Percentiles rank a stretch among this genome's conserved stretches.
Evolutionary conservation across 2,329 filamentous ascomycete genomes (phyloP).

Genomic region (Triangularia verruculosa): DNA sequence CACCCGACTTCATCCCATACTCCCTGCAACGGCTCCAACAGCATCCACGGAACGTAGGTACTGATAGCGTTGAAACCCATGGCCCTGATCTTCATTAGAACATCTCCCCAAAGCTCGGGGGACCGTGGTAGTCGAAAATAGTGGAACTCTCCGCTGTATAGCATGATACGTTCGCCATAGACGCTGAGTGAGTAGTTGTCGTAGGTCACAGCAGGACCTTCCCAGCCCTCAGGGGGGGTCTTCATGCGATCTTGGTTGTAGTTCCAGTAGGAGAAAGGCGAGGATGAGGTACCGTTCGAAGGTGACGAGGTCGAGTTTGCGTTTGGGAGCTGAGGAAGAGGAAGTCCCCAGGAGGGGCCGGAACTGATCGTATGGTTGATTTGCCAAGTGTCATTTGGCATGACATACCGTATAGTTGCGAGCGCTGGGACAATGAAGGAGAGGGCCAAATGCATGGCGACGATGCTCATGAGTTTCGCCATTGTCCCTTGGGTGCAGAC

Average conservation of each 20-base stretch:
- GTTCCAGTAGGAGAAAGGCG: neutral
- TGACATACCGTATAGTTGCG: neutral
- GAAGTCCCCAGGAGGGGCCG: neutral
- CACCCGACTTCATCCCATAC: slow-evolving; percentile 65
- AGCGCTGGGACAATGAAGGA: neutral
- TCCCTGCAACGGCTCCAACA: slow-evolving; percentile 67
- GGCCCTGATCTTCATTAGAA: slow-evolving; percentile 77
- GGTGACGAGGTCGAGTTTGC: neutral
- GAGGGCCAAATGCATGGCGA: neutral
- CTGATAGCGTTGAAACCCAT: slow-evolving; percentile 77
- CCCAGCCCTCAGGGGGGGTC: neutral
- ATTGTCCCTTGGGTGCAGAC: neutral
- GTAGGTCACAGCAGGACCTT: slow-evolving; percentile 41
- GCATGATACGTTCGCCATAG: slow-evolving; percentile 64
- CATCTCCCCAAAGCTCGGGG: slow-evolving; percentile 38
- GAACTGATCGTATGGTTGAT: neutral
- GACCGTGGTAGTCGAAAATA: slow-evolving; percentile 53
- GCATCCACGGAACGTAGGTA: slow-evolving; percentile 76
- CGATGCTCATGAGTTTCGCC: neutral
- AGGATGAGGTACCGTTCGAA: neutral
- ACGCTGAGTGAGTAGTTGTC: slow-evolving; percentile 70
- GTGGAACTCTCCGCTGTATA: slow-evolving; percentile 74
- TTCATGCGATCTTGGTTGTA: neutral
- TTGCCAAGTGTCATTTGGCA: neutral
- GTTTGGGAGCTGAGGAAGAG: neutral